phyloP scores from a whole-genome alignment of 2,329 filamentous ascomycete species.

The Tolypocladium tundrense region DNA sequence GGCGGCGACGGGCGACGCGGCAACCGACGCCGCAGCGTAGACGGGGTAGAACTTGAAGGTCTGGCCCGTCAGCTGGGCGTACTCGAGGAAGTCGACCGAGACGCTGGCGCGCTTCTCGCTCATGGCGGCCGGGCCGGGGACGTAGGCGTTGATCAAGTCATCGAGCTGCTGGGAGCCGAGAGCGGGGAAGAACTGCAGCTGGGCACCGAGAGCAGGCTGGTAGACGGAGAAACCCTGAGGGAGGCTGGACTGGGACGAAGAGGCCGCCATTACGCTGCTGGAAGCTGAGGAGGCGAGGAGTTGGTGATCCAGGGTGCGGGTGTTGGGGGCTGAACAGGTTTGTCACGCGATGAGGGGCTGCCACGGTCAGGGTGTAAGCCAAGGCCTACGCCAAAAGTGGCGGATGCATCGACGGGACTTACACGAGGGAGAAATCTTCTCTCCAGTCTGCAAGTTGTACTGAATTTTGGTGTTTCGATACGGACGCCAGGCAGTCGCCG shows the following conservation, averaged over 20 bases:
- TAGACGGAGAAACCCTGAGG: conserved; percentile 48
- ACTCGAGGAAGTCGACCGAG: conserved; percentile 49
- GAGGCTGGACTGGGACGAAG: conserved; percentile 11
- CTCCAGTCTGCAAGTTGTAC: not conserved
- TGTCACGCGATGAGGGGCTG: conserved; percentile 5
- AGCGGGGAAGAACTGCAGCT: conserved; percentile 56
- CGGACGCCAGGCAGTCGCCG: not conserved
- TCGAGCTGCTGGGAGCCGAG: conserved; percentile 53
- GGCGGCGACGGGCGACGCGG: conserved; percentile 33
- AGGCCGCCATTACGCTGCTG: conserved; percentile 15
- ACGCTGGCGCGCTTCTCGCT: conserved; percentile 49
- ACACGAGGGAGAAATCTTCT: not conserved
- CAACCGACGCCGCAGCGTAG: conserved; percentile 19
- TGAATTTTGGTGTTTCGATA: not conserved
- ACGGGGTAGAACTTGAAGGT: conserved; percentile 52
- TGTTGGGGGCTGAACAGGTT: not conserved
- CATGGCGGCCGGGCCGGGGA: conserved; percentile 41
- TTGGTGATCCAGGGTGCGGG: not conserved
- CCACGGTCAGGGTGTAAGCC: not conserved
- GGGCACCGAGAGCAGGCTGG: conserved; percentile 45
- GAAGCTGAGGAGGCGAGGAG: not conserved
- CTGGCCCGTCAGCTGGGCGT: conserved; percentile 42
- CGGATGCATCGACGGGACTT: not conserved
- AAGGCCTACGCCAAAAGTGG: not conserved
- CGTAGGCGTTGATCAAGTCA: conserved; percentile 46